phyloP scores from a whole-genome alignment of 768 basidiomycete genomes.

The Termitomyces sp. region DNA sequence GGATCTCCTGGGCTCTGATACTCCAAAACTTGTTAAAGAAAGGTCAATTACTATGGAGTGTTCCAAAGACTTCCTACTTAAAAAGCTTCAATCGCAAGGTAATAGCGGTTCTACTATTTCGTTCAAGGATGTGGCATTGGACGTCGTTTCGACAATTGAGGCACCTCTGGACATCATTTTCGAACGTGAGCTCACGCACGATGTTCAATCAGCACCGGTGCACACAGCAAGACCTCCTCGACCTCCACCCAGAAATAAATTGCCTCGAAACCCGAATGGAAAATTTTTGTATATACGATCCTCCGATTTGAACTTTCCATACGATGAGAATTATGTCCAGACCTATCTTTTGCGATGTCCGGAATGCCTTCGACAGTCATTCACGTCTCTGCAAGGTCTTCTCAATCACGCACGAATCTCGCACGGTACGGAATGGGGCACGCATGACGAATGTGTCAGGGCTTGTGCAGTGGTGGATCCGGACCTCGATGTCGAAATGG shows the following conservation, averaged over 20 bases:
- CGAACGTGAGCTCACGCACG: conserved; percentile 20
- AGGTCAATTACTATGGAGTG: conserved; percentile 16
- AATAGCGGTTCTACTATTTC: conserved; percentile 18
- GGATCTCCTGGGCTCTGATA: conserved; percentile 44
- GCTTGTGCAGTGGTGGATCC: conserved; percentile 41
- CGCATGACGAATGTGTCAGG: conserved; percentile 49
- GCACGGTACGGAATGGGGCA: conserved; percentile 46
- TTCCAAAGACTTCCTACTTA: not conserved
- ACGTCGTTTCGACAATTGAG: conserved; percentile 35
- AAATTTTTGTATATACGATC: conserved; percentile 38
- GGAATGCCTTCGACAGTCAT: conserved; percentile 35
- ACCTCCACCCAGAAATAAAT: conserved; percentile 20
- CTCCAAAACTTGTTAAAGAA: conserved; percentile 32
- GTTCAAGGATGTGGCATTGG: conserved; percentile 35
- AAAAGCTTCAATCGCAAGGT: not conserved
- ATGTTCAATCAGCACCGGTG: conserved; percentile 15
- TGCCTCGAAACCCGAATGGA: conserved; percentile 13
- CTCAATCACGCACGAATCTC: conserved; percentile 48
- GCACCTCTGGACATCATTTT: conserved; percentile 33
- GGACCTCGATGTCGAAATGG: conserved; percentile 31
- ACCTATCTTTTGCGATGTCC: conserved; percentile 41
- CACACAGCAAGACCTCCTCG: conserved; percentile 15
- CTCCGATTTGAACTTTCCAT: conserved; percentile 15
- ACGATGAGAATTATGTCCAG: conserved; percentile 17
- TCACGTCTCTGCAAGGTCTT: conserved; percentile 47